Evolutionary conservation across 371 early-diverging fungal species (phyloP), one percentile per base, ranked within the genome.

Genomic region (Rhizopus sp.): DNA sequence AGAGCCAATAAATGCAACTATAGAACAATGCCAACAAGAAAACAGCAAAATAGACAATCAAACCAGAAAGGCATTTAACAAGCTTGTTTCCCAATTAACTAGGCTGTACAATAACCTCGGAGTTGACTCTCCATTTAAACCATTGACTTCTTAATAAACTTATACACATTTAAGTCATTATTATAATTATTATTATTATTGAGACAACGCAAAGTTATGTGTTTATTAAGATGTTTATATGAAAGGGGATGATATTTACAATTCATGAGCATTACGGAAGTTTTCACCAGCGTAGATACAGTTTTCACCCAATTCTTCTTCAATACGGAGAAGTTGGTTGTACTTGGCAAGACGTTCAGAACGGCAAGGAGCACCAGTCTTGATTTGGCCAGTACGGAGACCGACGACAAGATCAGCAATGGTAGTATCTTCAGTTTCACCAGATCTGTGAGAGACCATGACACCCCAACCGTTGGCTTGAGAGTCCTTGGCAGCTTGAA

Each of bases 361-460:
- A 62, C 99, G 88, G 89, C 97, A 97, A 35, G 99, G 98, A 45
- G 99, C 99, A 71, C 99, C 99, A 55, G 98, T 94, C 91, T 99
- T 99, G 87, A 99, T 97, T 83, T 98, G 97, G 60, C 99, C 98
- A 57, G 95, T 91, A 65, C 92, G 92, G 55, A 99, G 86, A 73
- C 98, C 99, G 38, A 99, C 99, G 52, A 96, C 96, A 31, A 99
- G 88, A 69, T 98, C 98, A 50, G 98, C 95, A 78, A 99, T 98
- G 84, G 97, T 95, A 62, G 93, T 90, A 82, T 99, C 99, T 81
- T 99, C 99, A 61, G 99, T 99, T 83, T 99, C 99, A 61, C 98
- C 99, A 47, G 96, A 96, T 66, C 99, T 90, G 87, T 99, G 99
- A 61, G 95, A 95, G 54, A 97, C 98, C 99, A 99, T 99, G 70